Base-by-base conservation (phyloP, 2,329 filamentous ascomycete genomes). In the Cercospora sesami region DNA sequence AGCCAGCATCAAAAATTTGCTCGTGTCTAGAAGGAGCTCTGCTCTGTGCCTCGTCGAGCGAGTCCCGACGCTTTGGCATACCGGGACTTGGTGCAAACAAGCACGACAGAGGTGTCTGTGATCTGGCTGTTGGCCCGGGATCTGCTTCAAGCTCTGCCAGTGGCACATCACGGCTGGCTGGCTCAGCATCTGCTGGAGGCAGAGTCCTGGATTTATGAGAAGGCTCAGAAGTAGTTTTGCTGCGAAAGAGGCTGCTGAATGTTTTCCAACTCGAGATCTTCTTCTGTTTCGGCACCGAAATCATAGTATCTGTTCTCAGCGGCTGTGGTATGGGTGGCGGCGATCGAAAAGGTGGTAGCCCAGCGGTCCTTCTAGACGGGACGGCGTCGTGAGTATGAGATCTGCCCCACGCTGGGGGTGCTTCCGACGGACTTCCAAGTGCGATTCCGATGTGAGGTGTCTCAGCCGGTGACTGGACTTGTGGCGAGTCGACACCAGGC, bases 181-280 rank as follows among this genome's bases (percentile, higher is more conserved):
- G 45, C 10, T 39, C 48, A 23, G 33, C 31, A 28, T 59, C 36
- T 14, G 60, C 45, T 6, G 60, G 12, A 12, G 53, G n/a, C 28
- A 30, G 4, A 8, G 63, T 53, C 53, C 60, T 66, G 39, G 51
- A 36, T 14, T 63, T 63, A 30, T 65, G 63, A 23, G 65, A 57
- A 7, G 65, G 39, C 8, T 69, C 58, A 3, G 39, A 53, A 1
- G 61, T 57, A 12, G 63, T 60, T 12, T 69, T 66, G 61, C 68
- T 73, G 5, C 69, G 69, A 62, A 78, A 76, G 10, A 76, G 55
- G 21, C 65, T 71, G 14, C 75, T 70, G 12, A 78, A 68, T 1
- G 68, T 68, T 39, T 72, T 76, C 76, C 76, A 78, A 10, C 73
- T 65, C 9, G 73, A 74, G 68, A 73, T 74, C 53, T 75, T 76